Base-by-base conservation (phyloP, 2,329 filamentous ascomycete species). In the Paecilomyces sp. region DNA sequence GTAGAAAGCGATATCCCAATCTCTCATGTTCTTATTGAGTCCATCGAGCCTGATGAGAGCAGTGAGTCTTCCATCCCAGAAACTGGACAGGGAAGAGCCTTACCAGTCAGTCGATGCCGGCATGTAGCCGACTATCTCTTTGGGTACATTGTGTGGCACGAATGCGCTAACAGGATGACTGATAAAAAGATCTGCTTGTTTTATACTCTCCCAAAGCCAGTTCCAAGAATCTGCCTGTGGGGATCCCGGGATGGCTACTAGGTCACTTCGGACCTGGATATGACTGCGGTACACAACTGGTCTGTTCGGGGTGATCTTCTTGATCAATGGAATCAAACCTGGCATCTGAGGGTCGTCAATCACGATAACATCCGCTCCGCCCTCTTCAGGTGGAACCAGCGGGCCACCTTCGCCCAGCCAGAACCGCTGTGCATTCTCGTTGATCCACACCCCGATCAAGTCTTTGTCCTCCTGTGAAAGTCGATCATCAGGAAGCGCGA, bases 341-440 rank as follows among this genome's bases (percentile, higher is more conserved):
- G 90, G 89, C 90, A 93, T 93, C 73, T 94, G 90, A 1, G 90
- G 89, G 65, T 94, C 90, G 66, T 94, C 90, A 57, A 93, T 85
- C 62, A 93, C 81, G 61, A 94, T 82, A 33, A 93, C 78, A 72
- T 93, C 86, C 9, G 89, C 90, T 62, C 90, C 90, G 12, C 89
- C 90, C 56, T 90, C 81, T 24, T 83, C 80, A 0, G 84, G 82
- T 33, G 84, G 75, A 1, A 81, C 80, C 11, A 94, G 78, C 3
- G 90, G 89, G 0, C 90, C 89, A 2, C 83, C 85, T 11, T 85
- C 77, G 2, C 80, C 81, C 25, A 88, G 80, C 90, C 90, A 94
- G 72, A 89, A 92, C 54, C 88, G 81, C 57, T 86, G 80, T 4
- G 89, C 87, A 71, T 93, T 93, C 12, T 88, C 83, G 12, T 80